Base-by-base conservation (phyloP, 805 yeast species). In the Candida koratica region DNA sequence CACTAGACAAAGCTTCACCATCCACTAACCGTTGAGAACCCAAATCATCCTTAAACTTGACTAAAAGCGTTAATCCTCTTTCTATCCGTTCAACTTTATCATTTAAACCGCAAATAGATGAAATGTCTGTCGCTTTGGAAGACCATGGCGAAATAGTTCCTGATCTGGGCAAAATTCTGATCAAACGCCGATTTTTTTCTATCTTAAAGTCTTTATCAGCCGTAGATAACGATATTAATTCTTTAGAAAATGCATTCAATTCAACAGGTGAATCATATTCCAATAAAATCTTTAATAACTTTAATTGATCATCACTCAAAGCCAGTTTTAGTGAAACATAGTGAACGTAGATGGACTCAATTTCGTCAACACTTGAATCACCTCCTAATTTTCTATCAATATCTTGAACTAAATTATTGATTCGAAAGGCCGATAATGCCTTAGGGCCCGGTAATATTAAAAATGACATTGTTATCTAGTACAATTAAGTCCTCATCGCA, bases 111-210 rank as follows among this genome's bases (percentile, higher is more conserved):
- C 96, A 86, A 38, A 85, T 95, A 38, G 80, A 77, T 35, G 89
- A 75, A 48, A 93, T 93, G 63, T 93, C 90, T 26, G 98, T 89
- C 17, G 99, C 99, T 65, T 93, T 93, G 10, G 97, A 89, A 7
- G 96, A 86, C 99, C 99, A 93, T 22, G 98, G 97, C 17, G 97
- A 89, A 47, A 93, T 90, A 9, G 98, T 93, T 43, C 98, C 98
- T 6, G 88, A 69, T 60, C 97, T 78, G 28, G 99, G 98, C 35
- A 88, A 70, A 35, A 93, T 72, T 56, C 95, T 74, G 31, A 90
- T 63, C 46, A 88, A 64, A 43, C 76, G 73, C 13, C 26, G 12
- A 14, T 49, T 27, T 6, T 19, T 30, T 4, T 60, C 50, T 8
- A 20, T 17, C 9, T 29, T 26, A 20, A 36, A 28, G 26, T 44